Percentiles rank a stretch among this genome's conserved stretches.
These are phyloP conservation scores for Barnettozyma pratensis DNA, from an alignment of 805 yeast genomes.

Conservation along the genomic window DNA sequence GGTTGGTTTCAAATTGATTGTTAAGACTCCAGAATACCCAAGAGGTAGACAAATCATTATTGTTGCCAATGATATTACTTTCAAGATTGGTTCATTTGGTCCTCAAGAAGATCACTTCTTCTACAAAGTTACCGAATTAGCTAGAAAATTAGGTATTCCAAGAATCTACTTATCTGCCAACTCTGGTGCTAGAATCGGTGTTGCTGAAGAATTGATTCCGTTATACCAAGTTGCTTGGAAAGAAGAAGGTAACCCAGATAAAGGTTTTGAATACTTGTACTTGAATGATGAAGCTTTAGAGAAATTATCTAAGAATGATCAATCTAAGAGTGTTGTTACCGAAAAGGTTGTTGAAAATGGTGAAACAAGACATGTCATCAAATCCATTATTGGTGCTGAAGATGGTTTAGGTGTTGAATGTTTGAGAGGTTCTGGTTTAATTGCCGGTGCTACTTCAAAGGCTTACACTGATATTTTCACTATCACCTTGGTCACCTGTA, in stretches of 20 bases:
- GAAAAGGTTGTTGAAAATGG: conserved; percentile 83
- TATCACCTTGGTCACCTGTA: conserved; percentile 96
- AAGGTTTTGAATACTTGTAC: conserved; percentile 89
- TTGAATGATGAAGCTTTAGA: conserved; percentile 62
- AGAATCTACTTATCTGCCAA: conserved; percentile 94
- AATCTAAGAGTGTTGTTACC: conserved; percentile 58
- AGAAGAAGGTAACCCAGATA: conserved; percentile 62
- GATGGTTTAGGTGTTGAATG: conserved; percentile 99
- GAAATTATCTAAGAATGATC: conserved; percentile 53
- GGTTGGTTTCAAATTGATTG: conserved; percentile 91
- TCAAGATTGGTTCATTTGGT: conserved; percentile 97
- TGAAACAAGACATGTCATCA: conserved; percentile 74
- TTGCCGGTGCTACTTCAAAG: conserved; percentile 97
- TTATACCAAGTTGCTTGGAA: conserved; percentile 91
- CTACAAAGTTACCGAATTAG: conserved; percentile 87
- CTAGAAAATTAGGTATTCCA: conserved; percentile 89
- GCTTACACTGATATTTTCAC: conserved; percentile 98
- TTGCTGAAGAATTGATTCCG: conserved; percentile 94
- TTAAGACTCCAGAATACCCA: conserved; percentile 96
- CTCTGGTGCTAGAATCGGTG: conserved; percentile 98
- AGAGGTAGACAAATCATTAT: conserved; percentile 89
- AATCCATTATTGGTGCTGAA: conserved; percentile 85
- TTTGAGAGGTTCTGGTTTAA: conserved; percentile 95
- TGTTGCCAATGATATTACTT: conserved; percentile 96
- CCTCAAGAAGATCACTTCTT: conserved; percentile 93